Evolutionary conservation across 106 monocot genomes (phyloP), one percentile per base, ranked within the genome.

Genomic region (Phalaenopsis aphrodite): DNA sequence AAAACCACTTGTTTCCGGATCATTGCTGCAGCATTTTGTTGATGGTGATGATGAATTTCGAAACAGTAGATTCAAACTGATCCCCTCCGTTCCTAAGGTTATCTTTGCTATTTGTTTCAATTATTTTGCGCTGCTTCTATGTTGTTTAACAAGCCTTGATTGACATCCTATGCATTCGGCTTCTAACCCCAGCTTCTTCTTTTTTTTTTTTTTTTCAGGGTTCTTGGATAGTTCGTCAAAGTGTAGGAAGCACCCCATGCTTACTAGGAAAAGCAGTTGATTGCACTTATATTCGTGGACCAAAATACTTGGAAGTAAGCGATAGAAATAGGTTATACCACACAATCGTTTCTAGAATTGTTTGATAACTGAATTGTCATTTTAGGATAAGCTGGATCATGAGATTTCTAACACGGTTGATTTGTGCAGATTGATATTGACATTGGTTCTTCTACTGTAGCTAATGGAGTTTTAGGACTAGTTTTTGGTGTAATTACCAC

Each of bases 191-290:
- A 30, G 30, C 30, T 30, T 30, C 48, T 23, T 47, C 79, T 48
- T 5, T 47, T 30, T 80, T 75, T 78, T 21, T 30, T 30, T 76
- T 21, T 78, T 45, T 12, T 14, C 76, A 99, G 99, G 99, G 99
- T 15, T 99, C 95, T 4, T 99, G 95, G 99, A 99, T 99, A 79
- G 99, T 99, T 74, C 91, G 99, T 19, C 99, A 99, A 58, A 99
- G 99, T 86, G 99, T 99, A 79, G 95, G 95, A 77, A 99, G 88
- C 83, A 89, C 93, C 4, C 93, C 95, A 71, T 99, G 99, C 76
- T 84, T 99, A 47, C 77, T 95, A 56, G 99, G 95, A 5, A 99
- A 95, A 82, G 99, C 99, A 18, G 93, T 99, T 61, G 99, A 99
- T 79, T 90, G 89, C 66, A 90, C 91, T 23, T 99, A 99, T 42